Conservation (phyloP, 2,329 filamentous ascomycete genomes). For the Microcyclospora tardicrescens region DNA sequence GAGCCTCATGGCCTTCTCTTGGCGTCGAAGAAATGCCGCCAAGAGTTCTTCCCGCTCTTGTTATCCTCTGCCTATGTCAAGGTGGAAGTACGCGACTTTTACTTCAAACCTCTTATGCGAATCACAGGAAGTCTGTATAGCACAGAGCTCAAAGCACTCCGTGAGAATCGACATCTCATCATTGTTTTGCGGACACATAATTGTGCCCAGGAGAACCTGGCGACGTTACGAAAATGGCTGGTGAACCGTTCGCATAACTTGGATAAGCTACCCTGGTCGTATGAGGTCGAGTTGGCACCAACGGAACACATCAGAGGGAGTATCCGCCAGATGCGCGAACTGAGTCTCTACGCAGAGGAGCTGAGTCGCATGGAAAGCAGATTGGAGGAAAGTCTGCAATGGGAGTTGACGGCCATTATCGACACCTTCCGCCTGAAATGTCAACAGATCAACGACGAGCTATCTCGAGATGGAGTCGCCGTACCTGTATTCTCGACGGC, state of each 20-base stretch:
- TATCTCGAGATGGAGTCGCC: too few species aligned
- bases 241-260: slow-evolving; percentile 8
- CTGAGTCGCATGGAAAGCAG: background rate
- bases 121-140: slow-evolving; percentile 13
- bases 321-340: background rate
- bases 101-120: slow-evolving; percentile 15
- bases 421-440: slow-evolving; percentile 6
- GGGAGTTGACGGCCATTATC: slow-evolving; percentile 11
- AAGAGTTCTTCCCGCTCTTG: slow-evolving; percentile 17
- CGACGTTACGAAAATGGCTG: slow-evolving; percentile 13
- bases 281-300: slow-evolving; percentile 6
- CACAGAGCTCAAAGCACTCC: slow-evolving; percentile 18
- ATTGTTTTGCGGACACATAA: slow-evolving; percentile 8
- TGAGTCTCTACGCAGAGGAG: background rate
- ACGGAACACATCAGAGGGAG: background rate
- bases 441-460: too few species aligned
- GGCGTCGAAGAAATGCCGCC: slow-evolving; percentile 10
- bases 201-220: slow-evolving; percentile 4
- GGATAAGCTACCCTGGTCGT: slow-evolving; percentile 15
- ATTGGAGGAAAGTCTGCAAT: slow-evolving; percentile 9
- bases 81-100: slow-evolving; percentile 12
- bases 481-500: too few species aligned
- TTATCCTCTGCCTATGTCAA: slow-evolving; percentile 12
- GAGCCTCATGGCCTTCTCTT: slow-evolving; percentile 14
- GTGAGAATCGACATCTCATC: slow-evolving; percentile 10